phyloP scores from a whole-genome alignment of 495 filamentous ascomycete genomes.

The Endocarpon pusillum region DNA sequence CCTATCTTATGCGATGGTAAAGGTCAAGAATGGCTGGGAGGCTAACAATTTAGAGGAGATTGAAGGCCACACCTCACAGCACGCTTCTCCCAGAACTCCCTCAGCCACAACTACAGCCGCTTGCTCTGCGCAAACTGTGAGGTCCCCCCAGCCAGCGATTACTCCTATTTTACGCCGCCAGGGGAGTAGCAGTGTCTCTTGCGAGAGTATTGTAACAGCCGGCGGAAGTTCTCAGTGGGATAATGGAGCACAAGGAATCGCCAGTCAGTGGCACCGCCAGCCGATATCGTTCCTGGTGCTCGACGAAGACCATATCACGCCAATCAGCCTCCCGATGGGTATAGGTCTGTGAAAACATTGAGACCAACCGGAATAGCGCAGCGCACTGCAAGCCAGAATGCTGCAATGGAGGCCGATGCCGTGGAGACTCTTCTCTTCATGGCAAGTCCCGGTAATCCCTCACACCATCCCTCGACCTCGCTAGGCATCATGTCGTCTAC shows the following conservation, averaged over 20 bases:
- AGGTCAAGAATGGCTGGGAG: constrained; percentile 77
- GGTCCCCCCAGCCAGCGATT: constrained; percentile 4
- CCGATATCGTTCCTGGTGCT: constrained; percentile 29
- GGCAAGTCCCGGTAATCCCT: constrained; percentile 67
- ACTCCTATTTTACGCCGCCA: constrained; percentile 3
- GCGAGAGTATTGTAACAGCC: too few relatives aligned
- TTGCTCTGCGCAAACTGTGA: neutral
- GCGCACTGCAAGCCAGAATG: constrained; percentile 45
- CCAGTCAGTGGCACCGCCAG: constrained; percentile 46
- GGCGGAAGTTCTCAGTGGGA: constrained; percentile 1
- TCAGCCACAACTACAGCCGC: constrained; percentile 19
- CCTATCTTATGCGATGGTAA: constrained; percentile 76
- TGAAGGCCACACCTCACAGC: constrained; percentile 49
- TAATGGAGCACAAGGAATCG: too few relatives aligned
- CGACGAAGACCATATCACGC: constrained; percentile 16
- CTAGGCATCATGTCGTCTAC: constrained; percentile 10
- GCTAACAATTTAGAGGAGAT: constrained; percentile 48
- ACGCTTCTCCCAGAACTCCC: constrained; percentile 37
- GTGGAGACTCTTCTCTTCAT: constrained; percentile 75
- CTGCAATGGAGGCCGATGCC: constrained; percentile 67
- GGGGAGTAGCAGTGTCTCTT: neutral
- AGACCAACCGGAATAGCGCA: constrained; percentile 9
- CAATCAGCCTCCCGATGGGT: constrained; percentile 3
- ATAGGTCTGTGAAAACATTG: constrained; percentile 14
- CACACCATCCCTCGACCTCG: constrained; percentile 24